Evolutionary conservation across 164 flowering plant species (phyloP).

Genomic region (Warburgia ugandensis): DNA sequence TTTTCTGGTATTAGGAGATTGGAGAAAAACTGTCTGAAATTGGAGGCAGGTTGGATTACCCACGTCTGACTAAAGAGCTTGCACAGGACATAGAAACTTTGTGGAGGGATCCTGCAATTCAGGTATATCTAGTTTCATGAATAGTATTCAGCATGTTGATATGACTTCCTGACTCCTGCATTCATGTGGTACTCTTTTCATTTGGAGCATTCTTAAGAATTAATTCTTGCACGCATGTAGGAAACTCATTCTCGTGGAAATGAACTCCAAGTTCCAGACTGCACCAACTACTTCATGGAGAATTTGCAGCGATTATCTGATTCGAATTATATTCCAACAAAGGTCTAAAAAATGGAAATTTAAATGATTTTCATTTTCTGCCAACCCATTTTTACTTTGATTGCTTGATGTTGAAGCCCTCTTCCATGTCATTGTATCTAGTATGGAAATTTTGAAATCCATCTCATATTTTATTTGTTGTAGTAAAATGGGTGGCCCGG

Average conservation of each 20-base stretch:
- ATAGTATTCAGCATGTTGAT: too few relatives aligned
- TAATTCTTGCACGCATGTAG: constrained; percentile 31
- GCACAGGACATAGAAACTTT: constrained; percentile 73
- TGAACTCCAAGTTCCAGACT: constrained; percentile 96
- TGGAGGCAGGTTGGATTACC: constrained; percentile 77
- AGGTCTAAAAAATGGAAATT: too few relatives aligned
- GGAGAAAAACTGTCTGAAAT: constrained; percentile 89
- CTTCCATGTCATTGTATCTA: too few relatives aligned
- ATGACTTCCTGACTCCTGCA: too few relatives aligned
- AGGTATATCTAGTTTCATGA: too few relatives aligned
- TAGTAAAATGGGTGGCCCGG: too few relatives aligned
- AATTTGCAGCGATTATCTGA: constrained; percentile 77
- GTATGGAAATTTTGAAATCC: too few relatives aligned
- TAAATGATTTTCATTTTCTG: too few relatives aligned
- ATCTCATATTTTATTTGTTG: too few relatives aligned
- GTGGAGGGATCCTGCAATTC: constrained; percentile 92
- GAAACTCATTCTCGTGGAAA: constrained; percentile 75
- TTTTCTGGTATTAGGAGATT: constrained; percentile 39
- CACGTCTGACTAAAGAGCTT: constrained; percentile 67
- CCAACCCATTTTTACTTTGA: too few relatives aligned
- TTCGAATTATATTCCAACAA: constrained; percentile 76
- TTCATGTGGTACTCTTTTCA: too few relatives aligned
- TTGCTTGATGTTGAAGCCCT: too few relatives aligned
- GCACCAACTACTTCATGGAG: constrained; percentile 84
- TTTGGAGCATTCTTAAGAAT: background rate